Conservation (phyloP, 2,329 filamentous ascomycete species). For the Monosporascus sp. region DNA sequence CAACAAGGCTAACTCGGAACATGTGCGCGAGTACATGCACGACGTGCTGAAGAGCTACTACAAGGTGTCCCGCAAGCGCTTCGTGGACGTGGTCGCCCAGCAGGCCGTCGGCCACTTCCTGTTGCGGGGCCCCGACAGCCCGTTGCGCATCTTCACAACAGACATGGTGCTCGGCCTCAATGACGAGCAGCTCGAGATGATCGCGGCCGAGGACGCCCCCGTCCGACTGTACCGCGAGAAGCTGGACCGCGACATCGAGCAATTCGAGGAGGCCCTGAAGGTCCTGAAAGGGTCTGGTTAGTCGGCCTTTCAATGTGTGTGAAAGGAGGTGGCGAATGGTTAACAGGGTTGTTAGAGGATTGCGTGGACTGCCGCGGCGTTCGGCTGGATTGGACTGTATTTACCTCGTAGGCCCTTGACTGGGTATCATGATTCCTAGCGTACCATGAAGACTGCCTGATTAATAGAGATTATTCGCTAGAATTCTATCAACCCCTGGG, state of each 20-base stretch:
- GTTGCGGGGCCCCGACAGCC: conserved; percentile 42
- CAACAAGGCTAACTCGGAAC: conserved; percentile 25
- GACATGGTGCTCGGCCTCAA: conserved; percentile 44
- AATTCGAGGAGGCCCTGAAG: conserved; percentile 32
- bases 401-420: too few species aligned
- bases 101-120: conserved; percentile 53
- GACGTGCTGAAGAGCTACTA: conserved; percentile 59
- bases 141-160: conserved; percentile 48
- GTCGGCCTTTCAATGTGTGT: neutral
- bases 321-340: too few species aligned
- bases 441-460: too few species aligned
- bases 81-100: conserved; percentile 57
- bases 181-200: conserved; percentile 42
- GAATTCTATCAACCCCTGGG: too few species aligned
- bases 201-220: conserved; percentile 52
- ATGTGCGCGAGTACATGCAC: conserved; percentile 48
- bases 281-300: conserved; percentile 20
- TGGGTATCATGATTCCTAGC: too few species aligned
- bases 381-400: too few species aligned
- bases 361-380: too few species aligned
- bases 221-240: conserved; percentile 35
- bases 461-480: too few species aligned
- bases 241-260: conserved; percentile 40
- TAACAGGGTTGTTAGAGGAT: too few species aligned
- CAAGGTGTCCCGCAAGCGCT: conserved; percentile 53